Base-by-base conservation (phyloP, 2,329 filamentous ascomycete genomes). In the Monosporascus sp. region DNA sequence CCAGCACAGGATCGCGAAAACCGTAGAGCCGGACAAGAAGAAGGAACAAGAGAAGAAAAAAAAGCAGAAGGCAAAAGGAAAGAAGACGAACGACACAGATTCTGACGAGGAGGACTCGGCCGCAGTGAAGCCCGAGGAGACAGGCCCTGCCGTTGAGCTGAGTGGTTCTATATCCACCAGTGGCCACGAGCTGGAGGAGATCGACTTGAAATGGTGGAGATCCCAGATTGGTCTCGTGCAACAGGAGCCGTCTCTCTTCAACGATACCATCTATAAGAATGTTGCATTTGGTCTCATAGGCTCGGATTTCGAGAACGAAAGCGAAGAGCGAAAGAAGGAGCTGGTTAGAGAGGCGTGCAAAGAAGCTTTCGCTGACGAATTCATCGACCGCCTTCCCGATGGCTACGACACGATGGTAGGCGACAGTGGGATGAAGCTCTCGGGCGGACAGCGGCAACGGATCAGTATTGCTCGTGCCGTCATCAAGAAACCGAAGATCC, bases 381-480 rank as follows among this genome's bases (percentile, higher is more conserved):
- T 87, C 60, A 85, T 89, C 52, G 76, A 80, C 47, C 78, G 78
- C 20, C 72, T 89, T 3, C 86, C 86, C 2, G 70, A 78, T 45
- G 82, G 84, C 1, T 92, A 92, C 63, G 78, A 87, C 5, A 91
- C 89, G 0, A 70, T 80, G 8, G 89, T 94, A 1, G 90, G 90
- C 1, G 89, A 93, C 64, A 81, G 81, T 27, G 90, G 90, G 5
- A 86, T 87, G 48, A 90, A 89, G 65, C 74, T 95, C 1, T 91
- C 87, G 11, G 88, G 89, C n/a, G 91, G 91, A 1, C 90, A 96
- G 67, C 82, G 89, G n/a, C 90, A 95, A 67, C 82, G 91, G 5
- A 79, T 95, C 24, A 87, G 88, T 2, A 91, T 91, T 56, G 88
- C 88, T 1, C 78, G 89, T 31, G 86, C 84, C 40, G 89, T 93